phyloP scores from a whole-genome alignment of 2,329 filamentous ascomycete species.

The Penicillium sp. region DNA sequence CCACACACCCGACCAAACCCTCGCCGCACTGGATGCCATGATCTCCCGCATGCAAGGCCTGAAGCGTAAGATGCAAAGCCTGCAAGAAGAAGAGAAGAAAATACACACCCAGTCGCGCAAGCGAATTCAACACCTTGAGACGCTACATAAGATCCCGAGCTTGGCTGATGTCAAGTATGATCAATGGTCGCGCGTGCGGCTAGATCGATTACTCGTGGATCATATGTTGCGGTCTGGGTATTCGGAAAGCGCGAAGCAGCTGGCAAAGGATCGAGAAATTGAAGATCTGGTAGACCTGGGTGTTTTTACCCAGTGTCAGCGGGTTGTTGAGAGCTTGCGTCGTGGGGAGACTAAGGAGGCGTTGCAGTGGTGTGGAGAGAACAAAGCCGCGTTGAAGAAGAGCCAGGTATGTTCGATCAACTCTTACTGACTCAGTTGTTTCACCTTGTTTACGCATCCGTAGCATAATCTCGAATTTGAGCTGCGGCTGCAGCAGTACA shows the following conservation, averaged over 20 bases:
- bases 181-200: conserved; percentile 74
- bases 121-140: conserved; percentile 75
- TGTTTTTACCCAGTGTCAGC: conserved; percentile 79
- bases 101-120: conserved; percentile 74
- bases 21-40: conserved; percentile 80
- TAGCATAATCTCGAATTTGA: conserved; percentile 87
- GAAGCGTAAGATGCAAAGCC: conserved; percentile 77
- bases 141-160: conserved; percentile 74
- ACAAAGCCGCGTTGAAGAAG: conserved; percentile 88
- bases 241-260: conserved; percentile 67
- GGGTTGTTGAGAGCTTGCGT: conserved; percentile 70
- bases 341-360: conserved; percentile 73
- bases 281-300: conserved; percentile 81
- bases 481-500: conserved; percentile 89
- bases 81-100: conserved; percentile 75
- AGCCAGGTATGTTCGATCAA: conserved; percentile 60
- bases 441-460: background rate
- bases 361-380: conserved; percentile 86
- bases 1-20: conserved; percentile 66
- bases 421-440: background rate
- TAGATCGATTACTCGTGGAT: conserved; percentile 87
- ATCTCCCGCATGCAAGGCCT: conserved; percentile 78
- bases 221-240: conserved; percentile 86
- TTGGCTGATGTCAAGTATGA: conserved; percentile 93
- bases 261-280: conserved; percentile 74